These are phyloP conservation scores for Aspergillus intermedius DNA, from an alignment of 2,329 filamentous ascomycete genomes.

Conservation along the genomic window DNA sequence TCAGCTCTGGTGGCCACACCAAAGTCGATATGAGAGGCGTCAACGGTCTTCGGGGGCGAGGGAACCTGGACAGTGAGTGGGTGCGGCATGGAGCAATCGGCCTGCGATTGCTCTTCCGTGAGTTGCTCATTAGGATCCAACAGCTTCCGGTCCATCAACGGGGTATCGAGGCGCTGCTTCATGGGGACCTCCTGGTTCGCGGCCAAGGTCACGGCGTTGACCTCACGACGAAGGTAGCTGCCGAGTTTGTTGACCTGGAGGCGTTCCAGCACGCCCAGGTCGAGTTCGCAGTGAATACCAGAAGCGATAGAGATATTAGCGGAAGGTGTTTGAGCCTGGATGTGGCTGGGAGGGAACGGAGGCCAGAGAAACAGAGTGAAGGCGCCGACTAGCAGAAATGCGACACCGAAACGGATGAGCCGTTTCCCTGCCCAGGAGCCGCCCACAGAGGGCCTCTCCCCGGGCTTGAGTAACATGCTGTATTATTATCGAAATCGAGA, in stretches of 20 bases:
- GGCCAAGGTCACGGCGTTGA: constrained; percentile 18
- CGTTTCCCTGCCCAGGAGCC: constrained; percentile 28
- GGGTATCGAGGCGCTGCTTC: constrained; percentile 20
- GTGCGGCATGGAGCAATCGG: constrained; percentile 37
- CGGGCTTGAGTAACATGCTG: constrained; percentile 17
- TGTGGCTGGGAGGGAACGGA: constrained; percentile 8
- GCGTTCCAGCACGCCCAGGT: constrained; percentile 17
- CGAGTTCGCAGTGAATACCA: constrained; percentile 22
- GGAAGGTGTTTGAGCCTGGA: constrained; percentile 8
- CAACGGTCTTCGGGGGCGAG: constrained; percentile 35
- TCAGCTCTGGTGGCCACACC: constrained; percentile 51
- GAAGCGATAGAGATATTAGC: constrained; percentile 26
- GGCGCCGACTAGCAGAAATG: constrained; percentile 16
- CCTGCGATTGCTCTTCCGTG: constrained; percentile 12
- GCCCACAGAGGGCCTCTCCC: constrained; percentile 18
- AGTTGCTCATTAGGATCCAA: constrained; percentile 1
- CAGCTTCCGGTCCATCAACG: constrained; percentile 16
- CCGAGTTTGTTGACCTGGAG: constrained; percentile 22
- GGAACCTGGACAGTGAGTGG: constrained; percentile 46
- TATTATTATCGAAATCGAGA: neutral
- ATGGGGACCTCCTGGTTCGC: constrained; percentile 17
- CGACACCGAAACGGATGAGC: constrained; percentile 22
- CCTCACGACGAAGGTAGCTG: constrained; percentile 26
- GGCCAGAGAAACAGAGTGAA: constrained; percentile 25
- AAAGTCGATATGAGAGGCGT: constrained; percentile 49